These are phyloP conservation scores for Dothistroma pini DNA, from an alignment of 2,329 filamentous ascomycete species.

Conservation along the genomic window DNA sequence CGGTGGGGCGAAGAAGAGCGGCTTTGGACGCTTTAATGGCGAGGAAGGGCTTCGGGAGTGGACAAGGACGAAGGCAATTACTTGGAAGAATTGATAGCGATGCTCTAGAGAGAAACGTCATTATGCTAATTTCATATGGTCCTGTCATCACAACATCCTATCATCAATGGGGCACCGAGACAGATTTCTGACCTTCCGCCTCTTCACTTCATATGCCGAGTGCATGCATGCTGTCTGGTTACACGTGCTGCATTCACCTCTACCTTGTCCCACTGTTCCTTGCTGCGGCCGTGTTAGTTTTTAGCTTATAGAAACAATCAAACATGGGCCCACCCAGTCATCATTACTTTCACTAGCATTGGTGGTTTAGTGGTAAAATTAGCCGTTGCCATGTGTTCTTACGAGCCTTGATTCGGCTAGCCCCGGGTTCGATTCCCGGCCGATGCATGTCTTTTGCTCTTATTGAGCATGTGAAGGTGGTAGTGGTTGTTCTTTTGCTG, in stretches of 20 bases:
- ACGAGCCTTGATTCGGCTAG: neutral
- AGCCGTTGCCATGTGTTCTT: neutral
- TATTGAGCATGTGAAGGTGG: neutral
- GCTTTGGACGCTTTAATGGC: conserved; percentile 47
- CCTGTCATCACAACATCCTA: too few relatives aligned
- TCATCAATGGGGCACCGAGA: too few relatives aligned
- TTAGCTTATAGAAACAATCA: too few relatives aligned
- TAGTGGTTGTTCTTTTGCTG: neutral
- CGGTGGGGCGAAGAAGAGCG: conserved; percentile 47
- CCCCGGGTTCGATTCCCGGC: conserved; percentile 11
- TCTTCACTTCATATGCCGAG: too few relatives aligned
- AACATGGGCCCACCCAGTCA: too few relatives aligned
- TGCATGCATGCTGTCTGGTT: too few relatives aligned
- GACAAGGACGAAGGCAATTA: conserved; percentile 35
- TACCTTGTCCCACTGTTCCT: too few relatives aligned
- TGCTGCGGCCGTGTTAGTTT: too few relatives aligned
- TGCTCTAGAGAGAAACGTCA: neutral
- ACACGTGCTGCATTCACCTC: too few relatives aligned
- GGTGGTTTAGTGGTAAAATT: conserved; percentile 17
- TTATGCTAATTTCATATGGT: too few relatives aligned
- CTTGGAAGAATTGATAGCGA: conserved; percentile 21
- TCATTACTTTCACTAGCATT: conserved; percentile 2
- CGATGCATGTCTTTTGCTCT: conserved; percentile 1
- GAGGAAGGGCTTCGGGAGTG: conserved; percentile 47
- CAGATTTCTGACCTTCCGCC: too few relatives aligned